These are phyloP conservation scores for Gloeostereum incarnatum DNA, from an alignment of 768 basidiomycete genomes.

Conservation along the genomic window DNA sequence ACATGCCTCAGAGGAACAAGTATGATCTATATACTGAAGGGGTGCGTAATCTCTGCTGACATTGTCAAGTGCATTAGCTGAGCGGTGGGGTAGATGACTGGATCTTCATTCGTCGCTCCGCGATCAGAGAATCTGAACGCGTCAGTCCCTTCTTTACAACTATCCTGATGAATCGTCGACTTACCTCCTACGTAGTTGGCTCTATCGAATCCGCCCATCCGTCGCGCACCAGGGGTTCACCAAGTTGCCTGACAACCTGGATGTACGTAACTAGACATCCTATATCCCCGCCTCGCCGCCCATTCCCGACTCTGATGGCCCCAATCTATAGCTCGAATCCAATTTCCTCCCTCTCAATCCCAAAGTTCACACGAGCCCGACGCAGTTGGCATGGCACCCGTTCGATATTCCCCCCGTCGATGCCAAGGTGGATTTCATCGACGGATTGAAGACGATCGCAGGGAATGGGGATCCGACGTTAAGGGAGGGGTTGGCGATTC, in stretches of 20 bases:
- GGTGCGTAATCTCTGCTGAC: constrained; percentile 22
- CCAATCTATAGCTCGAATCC: constrained; percentile 39
- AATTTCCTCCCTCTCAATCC: constrained; percentile 52
- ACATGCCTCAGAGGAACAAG: constrained; percentile 52
- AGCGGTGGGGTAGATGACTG: constrained; percentile 37
- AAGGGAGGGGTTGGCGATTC: constrained; percentile 57
- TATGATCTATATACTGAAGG: constrained; percentile 56
- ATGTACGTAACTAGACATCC: constrained; percentile 26
- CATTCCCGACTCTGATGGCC: neutral
- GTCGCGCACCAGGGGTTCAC: constrained; percentile 59
- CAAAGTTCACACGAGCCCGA: constrained; percentile 50
- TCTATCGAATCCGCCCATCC: constrained; percentile 61
- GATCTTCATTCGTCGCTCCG: constrained; percentile 51
- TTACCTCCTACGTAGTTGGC: constrained; percentile 28
- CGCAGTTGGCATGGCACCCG: constrained; percentile 59
- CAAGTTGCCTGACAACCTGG: constrained; percentile 43
- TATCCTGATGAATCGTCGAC: neutral
- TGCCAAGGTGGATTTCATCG: constrained; percentile 40
- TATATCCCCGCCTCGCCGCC: neutral
- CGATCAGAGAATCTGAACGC: constrained; percentile 45
- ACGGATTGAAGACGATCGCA: constrained; percentile 53
- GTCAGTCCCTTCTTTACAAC: constrained; percentile 12
- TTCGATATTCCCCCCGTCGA: constrained; percentile 39
- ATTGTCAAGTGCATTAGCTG: neutral
- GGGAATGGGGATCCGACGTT: constrained; percentile 55